Evolutionary conservation across 495 filamentous ascomycete species (phyloP).

Genomic region (Podospora pseudopauciseta): DNA sequence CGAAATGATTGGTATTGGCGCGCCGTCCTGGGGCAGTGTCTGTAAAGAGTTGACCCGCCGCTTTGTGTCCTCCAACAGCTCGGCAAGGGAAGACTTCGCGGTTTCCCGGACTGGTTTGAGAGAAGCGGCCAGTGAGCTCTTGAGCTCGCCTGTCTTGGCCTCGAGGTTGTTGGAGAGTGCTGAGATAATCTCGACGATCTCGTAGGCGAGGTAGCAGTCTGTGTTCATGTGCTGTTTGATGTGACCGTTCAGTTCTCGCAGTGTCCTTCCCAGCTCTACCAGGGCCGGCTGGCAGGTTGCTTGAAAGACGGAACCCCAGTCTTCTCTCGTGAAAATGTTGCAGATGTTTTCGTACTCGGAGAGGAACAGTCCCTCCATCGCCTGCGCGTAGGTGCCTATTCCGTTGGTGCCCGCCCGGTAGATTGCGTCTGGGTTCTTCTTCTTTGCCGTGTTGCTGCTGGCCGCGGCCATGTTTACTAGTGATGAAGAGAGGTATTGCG

Average conservation of each 20-base stretch:
- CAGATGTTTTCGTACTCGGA: slow-evolving; percentile 87
- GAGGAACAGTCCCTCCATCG: slow-evolving; percentile 78
- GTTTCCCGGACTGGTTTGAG: slow-evolving; percentile 88
- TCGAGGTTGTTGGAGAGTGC: slow-evolving; percentile 76
- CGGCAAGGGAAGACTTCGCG: slow-evolving; percentile 76
- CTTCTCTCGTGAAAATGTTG: slow-evolving; percentile 75
- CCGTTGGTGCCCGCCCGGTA: slow-evolving; percentile 92
- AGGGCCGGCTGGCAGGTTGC: slow-evolving; percentile 73
- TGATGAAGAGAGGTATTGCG: slow-evolving; percentile 74
- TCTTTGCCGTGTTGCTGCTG: slow-evolving; percentile 82
- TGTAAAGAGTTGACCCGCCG: slow-evolving; percentile 58
- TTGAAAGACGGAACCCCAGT: slow-evolving; percentile 74
- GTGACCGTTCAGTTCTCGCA: slow-evolving; percentile 84
- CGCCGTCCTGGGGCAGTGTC: slow-evolving; percentile 74
- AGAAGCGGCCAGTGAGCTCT: slow-evolving; percentile 74
- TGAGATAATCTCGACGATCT: slow-evolving; percentile 90
- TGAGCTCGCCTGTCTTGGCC: slow-evolving; percentile 77
- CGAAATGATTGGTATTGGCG: slow-evolving; percentile 68
- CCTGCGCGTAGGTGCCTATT: slow-evolving; percentile 83
- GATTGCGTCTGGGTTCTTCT: slow-evolving; percentile 70
- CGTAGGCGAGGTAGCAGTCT: slow-evolving; percentile 94
- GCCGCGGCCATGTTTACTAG: slow-evolving; percentile 82
- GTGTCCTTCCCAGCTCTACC: slow-evolving; percentile 75
- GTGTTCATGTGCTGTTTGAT: slow-evolving; percentile 82
- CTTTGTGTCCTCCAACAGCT: slow-evolving; percentile 83